phyloP scores from a whole-genome alignment of 345 rosid species.

The Salix arbutifolia region DNA sequence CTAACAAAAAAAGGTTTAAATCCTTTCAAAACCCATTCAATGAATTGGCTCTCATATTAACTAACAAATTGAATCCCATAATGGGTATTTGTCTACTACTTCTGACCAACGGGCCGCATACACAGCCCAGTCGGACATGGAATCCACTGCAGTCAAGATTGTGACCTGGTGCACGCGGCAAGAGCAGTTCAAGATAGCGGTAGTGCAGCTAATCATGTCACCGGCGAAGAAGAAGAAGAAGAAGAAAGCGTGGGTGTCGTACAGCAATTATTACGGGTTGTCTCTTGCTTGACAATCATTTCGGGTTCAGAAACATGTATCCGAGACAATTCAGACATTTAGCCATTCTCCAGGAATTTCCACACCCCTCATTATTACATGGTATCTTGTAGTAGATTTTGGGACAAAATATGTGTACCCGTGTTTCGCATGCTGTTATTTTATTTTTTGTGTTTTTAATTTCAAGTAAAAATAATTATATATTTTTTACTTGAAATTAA shows the following conservation, averaged over 20 bases:
- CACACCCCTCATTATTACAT: slow-evolving; percentile 16
- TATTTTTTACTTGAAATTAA: too few relatives aligned
- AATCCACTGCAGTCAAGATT: too few relatives aligned
- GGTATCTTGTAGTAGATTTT: slow-evolving; percentile 10
- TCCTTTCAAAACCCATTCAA: too few relatives aligned
- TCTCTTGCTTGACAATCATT: slow-evolving; percentile 13
- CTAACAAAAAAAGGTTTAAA: too few relatives aligned
- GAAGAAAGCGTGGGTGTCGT: not conserved
- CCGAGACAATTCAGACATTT: not conserved
- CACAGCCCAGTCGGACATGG: too few relatives aligned
- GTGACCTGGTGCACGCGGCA: not conserved
- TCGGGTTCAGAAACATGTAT: not conserved
- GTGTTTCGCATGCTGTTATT: not conserved
- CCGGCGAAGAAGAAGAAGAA: not conserved
- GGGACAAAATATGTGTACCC: not conserved
- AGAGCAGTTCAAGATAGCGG: not conserved
- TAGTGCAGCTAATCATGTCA: not conserved
- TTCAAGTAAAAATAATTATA: too few relatives aligned
- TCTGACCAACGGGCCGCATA: too few relatives aligned
- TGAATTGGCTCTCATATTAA: too few relatives aligned
- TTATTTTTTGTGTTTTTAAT: too few relatives aligned
- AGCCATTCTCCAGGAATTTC: not conserved
- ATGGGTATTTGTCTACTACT: too few relatives aligned
- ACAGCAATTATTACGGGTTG: slow-evolving; percentile 18
- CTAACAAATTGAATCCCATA: too few relatives aligned